These are phyloP conservation scores for Cytospora schulzeri DNA, from an alignment of 2,329 filamentous ascomycete species.

Conservation along the genomic window DNA sequence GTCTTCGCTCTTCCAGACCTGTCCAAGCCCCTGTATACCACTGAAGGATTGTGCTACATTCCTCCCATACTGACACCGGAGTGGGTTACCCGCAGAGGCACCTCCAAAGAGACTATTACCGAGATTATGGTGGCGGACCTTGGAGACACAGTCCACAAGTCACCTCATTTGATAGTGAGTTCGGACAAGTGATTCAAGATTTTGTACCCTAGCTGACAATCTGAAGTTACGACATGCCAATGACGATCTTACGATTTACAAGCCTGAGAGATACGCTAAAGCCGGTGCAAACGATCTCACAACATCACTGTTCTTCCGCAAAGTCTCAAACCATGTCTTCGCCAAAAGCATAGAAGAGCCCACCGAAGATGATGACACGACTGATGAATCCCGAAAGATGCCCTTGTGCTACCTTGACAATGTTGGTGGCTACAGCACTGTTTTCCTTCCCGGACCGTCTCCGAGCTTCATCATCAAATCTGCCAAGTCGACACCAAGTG, in stretches of 20 bases:
- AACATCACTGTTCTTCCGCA: conserved; percentile 71
- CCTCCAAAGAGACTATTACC: conserved; percentile 70
- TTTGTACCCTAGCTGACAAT: conserved; percentile 16
- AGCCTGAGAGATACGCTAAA: conserved; percentile 65
- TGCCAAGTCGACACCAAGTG: conserved; percentile 72
- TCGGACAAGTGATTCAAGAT: not conserved
- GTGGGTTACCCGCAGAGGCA: conserved; percentile 68
- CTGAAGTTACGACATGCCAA: conserved; percentile 71
- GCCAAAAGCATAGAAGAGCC: conserved; percentile 58
- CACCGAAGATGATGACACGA: conserved; percentile 51
- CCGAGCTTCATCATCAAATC: conserved; percentile 84
- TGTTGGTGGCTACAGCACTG: conserved; percentile 75
- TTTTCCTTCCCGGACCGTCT: conserved; percentile 80
- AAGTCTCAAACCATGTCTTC: conserved; percentile 68
- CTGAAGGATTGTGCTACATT: conserved; percentile 76
- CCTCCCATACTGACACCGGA: conserved; percentile 76
- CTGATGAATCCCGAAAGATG: conserved; percentile 48
- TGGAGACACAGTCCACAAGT: conserved; percentile 70
- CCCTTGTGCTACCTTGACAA: conserved; percentile 63
- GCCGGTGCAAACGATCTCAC: conserved; percentile 49
- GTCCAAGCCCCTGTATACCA: conserved; percentile 69
- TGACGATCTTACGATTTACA: conserved; percentile 85
- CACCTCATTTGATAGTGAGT: conserved; percentile 80
- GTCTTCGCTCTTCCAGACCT: conserved; percentile 78
- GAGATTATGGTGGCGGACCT: conserved; percentile 86